phyloP scores from a whole-genome alignment of 2,329 filamentous ascomycete species.

The Pseudocercospora cruenta region DNA sequence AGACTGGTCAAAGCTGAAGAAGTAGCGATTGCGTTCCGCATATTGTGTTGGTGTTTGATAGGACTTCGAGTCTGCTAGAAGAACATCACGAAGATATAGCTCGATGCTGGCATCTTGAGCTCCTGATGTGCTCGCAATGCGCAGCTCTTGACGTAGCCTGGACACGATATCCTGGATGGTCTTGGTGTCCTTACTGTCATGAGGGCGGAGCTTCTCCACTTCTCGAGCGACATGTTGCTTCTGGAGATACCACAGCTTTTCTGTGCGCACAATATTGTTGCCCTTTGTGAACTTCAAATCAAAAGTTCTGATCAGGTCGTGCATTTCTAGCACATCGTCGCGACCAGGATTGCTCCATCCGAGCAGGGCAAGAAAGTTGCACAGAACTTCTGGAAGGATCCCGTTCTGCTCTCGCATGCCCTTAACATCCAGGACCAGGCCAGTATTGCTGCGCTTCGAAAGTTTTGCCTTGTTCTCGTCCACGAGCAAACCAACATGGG shows the following conservation, averaged over 20 bases:
- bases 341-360: constrained; percentile 75
- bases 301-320: constrained; percentile 74
- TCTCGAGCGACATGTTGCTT: constrained; percentile 64
- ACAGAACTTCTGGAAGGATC: constrained; percentile 65
- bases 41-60: constrained; percentile 62
- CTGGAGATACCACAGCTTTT: constrained; percentile 82
- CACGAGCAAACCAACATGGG: constrained; percentile 54
- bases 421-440: constrained; percentile 60
- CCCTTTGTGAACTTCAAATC: constrained; percentile 87
- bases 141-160: constrained; percentile 5
- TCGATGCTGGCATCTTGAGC: constrained; percentile 34
- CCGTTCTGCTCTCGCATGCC: constrained; percentile 60
- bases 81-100: constrained; percentile 55
- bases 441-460: constrained; percentile 72
- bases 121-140: neutral
- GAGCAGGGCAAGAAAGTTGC: constrained; percentile 82
- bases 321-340: constrained; percentile 71
- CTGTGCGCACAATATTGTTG: constrained; percentile 78
- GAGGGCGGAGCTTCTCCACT: constrained; percentile 49
- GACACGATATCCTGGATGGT: constrained; percentile 43
- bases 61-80: constrained; percentile 59
- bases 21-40: constrained; percentile 58
- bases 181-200: constrained; percentile 33
- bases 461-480: constrained; percentile 54
- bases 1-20: constrained; percentile 51